Percentiles rank a stretch among this genome's conserved stretches.
These are phyloP conservation scores for Sindora glabra DNA, from an alignment of 306 rosid species.

Conservation along the genomic window DNA sequence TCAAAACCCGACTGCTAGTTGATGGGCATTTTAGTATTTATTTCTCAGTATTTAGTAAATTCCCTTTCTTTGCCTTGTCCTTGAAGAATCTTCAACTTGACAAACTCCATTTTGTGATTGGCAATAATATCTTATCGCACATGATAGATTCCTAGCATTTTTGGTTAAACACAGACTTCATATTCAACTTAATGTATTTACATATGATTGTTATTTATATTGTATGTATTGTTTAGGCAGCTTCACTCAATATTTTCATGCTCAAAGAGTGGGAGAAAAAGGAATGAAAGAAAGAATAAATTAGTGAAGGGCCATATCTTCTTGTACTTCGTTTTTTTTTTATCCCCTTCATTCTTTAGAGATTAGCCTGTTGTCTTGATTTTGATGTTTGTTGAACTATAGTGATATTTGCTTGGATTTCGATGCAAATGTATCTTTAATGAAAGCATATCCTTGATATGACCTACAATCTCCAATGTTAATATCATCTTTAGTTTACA, in stretches of 20 bases:
- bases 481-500: no score
- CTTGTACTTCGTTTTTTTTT: conserved; percentile 1
- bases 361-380: neutral
- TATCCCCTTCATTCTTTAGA: neutral
- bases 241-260: no score
- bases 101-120: neutral
- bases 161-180: neutral
- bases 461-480: neutral
- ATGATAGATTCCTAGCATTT: neutral
- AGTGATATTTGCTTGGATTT: neutral
- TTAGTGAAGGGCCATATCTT: no score
- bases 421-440: neutral
- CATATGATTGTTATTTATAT: neutral
- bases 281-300: no score
- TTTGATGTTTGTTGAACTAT: neutral
- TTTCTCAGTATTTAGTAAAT: neutral
- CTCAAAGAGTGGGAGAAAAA: no score
- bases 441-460: neutral
- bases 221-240: no score
- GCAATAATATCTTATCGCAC: neutral
- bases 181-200: neutral
- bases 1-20: neutral
- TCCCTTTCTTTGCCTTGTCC: neutral
- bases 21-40: neutral
- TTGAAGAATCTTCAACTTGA: neutral